Conservation (phyloP, 495 filamentous ascomycete genomes). For the Talaromyces nanjingensis region DNA sequence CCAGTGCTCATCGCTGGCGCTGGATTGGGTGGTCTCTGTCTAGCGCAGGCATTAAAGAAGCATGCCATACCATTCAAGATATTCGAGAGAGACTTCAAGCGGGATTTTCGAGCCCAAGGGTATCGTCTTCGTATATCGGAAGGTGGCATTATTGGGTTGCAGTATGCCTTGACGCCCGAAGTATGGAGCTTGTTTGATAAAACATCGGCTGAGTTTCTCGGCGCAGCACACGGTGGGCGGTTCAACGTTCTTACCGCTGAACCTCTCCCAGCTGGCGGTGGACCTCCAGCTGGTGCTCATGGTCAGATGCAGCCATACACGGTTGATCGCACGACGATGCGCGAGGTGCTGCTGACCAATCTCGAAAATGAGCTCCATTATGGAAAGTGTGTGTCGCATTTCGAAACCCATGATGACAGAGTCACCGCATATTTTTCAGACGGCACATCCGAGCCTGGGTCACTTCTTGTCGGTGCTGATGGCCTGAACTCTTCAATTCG, state of each 20-base stretch:
- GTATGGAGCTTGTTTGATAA: slow-evolving; percentile 44
- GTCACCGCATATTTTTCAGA: slow-evolving; percentile 32
- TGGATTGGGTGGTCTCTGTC: slow-evolving; percentile 46
- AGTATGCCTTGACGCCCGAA: slow-evolving; percentile 39
- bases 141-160: slow-evolving; percentile 45
- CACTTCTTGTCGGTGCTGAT: slow-evolving; percentile 40
- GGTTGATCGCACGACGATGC: slow-evolving; percentile 23
- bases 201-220: slow-evolving; percentile 40
- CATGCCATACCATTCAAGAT: slow-evolving; percentile 44
- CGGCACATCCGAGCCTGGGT: slow-evolving; percentile 26
- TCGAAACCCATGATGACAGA: slow-evolving; percentile 20
- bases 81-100: slow-evolving; percentile 37
- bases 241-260: slow-evolving; percentile 1
- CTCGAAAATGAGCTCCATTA: slow-evolving; percentile 33
- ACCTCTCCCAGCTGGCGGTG: slow-evolving; percentile 13
- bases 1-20: slow-evolving; percentile 40
- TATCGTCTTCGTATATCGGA: slow-evolving; percentile 43
- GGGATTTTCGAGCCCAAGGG: slow-evolving; percentile 31
- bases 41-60: slow-evolving; percentile 47
- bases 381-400: slow-evolving; percentile 31
- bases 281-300: slow-evolving; percentile 11
- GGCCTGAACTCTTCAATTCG: slow-evolving; percentile 33
- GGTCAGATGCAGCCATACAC: slow-evolving; percentile 13
- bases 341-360: slow-evolving; percentile 20
- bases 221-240: slow-evolving; percentile 16